Evolutionary conservation across 164 flowering plant genomes (phyloP), one percentile per base, ranked within the genome.

Genomic region (Cinnamomum chago): DNA sequence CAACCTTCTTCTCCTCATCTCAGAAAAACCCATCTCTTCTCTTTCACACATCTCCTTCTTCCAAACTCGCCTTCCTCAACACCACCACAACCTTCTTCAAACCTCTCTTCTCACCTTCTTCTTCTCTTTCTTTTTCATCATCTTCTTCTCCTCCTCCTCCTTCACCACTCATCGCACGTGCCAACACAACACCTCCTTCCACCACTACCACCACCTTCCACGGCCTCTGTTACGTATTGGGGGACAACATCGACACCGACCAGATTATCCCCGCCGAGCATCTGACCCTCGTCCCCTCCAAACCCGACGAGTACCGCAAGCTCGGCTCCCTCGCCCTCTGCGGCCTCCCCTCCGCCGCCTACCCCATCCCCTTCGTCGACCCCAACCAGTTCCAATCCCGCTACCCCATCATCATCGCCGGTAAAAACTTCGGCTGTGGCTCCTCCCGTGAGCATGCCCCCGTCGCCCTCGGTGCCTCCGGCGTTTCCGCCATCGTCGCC

Each of bases 191-290:
- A 14, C 79, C 65, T 0, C 74, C 67, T n/a, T 75, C 71, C 9
- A 75, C 65, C 2, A 80, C 23, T 2, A 66, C 23, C 5, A 83
- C 86, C 23, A 62, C 88, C 20, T 95, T 95, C 81, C 99, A 95
- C 68, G 99, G 98, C 73, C 79, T 80, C 71, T 93, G 98, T 88
- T 95, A 90, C 74, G 99, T 95, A 50, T 83, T 95, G 76, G 88
- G 89, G 33, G 97, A 95, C 79, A 95, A 95, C 85, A 90, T 95
- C 77, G 99, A 95, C 86, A 93, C 99, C 9, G 99, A 95, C 76
- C 99, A 93, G 81, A 95, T 95, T 81, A 95, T 95, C 85, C 99
- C 99, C 50, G 98, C 99, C 14, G 99, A 95, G 83, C 86, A 92
- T 86, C 90, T 93, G n/a, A 95, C 99, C 66, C 87, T 95, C 14